These are phyloP conservation scores for Marasmius tenuissimus DNA, from an alignment of 1,284 basidiomycete genomes.

Conservation along the genomic window DNA sequence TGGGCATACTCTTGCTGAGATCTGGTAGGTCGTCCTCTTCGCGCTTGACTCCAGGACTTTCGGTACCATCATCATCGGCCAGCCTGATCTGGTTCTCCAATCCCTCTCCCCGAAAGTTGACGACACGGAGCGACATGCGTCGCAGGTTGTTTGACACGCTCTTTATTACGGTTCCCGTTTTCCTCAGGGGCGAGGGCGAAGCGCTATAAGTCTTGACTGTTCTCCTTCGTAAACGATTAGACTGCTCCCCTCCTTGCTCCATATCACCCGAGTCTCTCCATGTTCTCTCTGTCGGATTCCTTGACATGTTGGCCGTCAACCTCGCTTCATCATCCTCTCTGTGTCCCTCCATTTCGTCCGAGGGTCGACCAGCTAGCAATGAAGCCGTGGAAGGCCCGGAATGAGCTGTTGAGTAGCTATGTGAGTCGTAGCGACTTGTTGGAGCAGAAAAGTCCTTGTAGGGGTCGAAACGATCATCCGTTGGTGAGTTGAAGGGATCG, in stretches of 20 bases:
- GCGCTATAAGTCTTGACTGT: constrained; percentile 48
- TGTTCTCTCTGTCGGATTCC: constrained; percentile 28
- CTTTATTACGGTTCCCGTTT: constrained; percentile 56
- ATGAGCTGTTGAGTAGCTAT: constrained; percentile 38
- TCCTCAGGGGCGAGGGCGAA: constrained; percentile 55
- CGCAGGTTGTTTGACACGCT: constrained; percentile 60
- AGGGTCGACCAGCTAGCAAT: constrained; percentile 39
- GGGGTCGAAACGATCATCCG: constrained; percentile 11
- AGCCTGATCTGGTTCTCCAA: constrained; percentile 59
- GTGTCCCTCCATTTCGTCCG: constrained; percentile 41
- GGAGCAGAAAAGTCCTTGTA: constrained; percentile 2
- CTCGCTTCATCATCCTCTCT: constrained; percentile 57
- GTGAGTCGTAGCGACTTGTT: constrained; percentile 26
- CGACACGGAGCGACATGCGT: constrained; percentile 80
- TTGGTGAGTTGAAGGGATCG: constrained; percentile 44
- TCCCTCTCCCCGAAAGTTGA: constrained; percentile 72
- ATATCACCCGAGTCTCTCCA: constrained; percentile 35
- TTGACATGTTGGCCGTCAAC: constrained; percentile 52
- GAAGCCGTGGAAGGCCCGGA: constrained; percentile 51
- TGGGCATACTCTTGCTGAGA: constrained; percentile 44
- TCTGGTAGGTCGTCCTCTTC: constrained; percentile 41
- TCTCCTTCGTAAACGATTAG: constrained; percentile 40
- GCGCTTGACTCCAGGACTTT: constrained; percentile 25
- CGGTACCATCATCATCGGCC: constrained; percentile 46
- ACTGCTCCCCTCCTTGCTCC: constrained; percentile 37